Base-by-base conservation (phyloP, 1,284 basidiomycete genomes). In the Melampsora larici-populina region DNA sequence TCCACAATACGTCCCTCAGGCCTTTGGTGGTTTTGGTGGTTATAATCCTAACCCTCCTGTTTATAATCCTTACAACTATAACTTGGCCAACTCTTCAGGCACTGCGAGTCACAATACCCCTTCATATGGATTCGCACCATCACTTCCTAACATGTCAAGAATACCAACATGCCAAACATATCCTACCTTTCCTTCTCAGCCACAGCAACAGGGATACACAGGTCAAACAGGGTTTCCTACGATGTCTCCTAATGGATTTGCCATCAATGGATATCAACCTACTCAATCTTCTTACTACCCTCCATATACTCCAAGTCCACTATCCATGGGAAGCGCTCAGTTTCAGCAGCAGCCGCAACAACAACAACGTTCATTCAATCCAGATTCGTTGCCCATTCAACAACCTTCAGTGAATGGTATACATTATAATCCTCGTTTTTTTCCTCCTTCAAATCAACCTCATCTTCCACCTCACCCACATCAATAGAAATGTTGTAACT, bases 21-120 rank as follows among this genome's bases (percentile, higher is more conserved):
- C 21, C n/a, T 58, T 58, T 58, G 55, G 55, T 58, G 55, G 55
- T 29, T 58, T 58, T 58, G 55, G 55, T 29, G 55, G 21, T 58
- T 58, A 24, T 29, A 58, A 58, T 29, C 55, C 55, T 29, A n/a
- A 58, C 29, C 55, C n/a, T 9, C 55, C 55, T 58, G n/a, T 21
- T 21, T 58, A 58, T n/a, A 24, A n/a, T 29, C 55, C 55, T 29
- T 29, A 58, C 55, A 58, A 29, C 8, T 29, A 17, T 13, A 58
- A 58, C 55, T 29, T 58, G 29, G 55, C 8, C 13, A 58, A 24
- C n/a, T 29, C 8, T 58, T 58, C 55, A 11, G 18, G n/a, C 55
- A 58, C 55, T 58, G 11, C 55, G 15, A 58, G 24, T 29, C 55
- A 5, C 9, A 58, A 58, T 58, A 9, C 55, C n/a, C 9, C 55